Percentiles rank a stretch among this genome's conserved stretches.
Conservation (phyloP, 306 rosid genomes). For the Hippophae tibetana region DNA sequence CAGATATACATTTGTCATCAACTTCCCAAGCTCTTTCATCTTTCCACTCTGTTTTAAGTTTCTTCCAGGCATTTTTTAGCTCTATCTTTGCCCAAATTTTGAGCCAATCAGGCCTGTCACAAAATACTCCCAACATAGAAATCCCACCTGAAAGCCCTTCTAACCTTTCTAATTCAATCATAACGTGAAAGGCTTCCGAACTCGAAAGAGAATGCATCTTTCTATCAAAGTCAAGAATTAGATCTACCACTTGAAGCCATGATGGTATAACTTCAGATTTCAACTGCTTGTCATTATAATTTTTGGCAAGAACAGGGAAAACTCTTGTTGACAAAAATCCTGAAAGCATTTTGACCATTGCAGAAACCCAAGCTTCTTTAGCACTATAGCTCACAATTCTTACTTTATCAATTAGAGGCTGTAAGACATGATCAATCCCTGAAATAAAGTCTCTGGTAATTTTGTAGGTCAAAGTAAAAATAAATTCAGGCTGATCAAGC, state of each 20-base stretch:
- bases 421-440: slow-evolving; percentile 69
- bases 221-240: slow-evolving; percentile 43
- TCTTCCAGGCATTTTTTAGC: slow-evolving; percentile 58
- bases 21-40: slow-evolving; percentile 49
- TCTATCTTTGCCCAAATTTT: slow-evolving; percentile 76
- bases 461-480: slow-evolving; percentile 54
- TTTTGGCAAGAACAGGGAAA: slow-evolving; percentile 44
- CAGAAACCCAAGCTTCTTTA: slow-evolving; percentile 69
- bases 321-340: slow-evolving; percentile 45
- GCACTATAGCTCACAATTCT: slow-evolving; percentile 61
- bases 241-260: slow-evolving; percentile 69
- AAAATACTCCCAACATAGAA: slow-evolving; percentile 49
- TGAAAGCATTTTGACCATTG: slow-evolving; percentile 59
- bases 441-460: slow-evolving; percentile 44
- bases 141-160: slow-evolving; percentile 36
- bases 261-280: slow-evolving; percentile 37
- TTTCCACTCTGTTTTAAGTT: slow-evolving; percentile 41
- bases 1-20: slow-evolving; percentile 20
- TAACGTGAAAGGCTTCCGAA: slow-evolving; percentile 33
- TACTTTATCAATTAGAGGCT: slow-evolving; percentile 67
- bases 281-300: slow-evolving; percentile 34
- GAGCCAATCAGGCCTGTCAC: slow-evolving; percentile 56
- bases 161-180: slow-evolving; percentile 34
- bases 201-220: slow-evolving; percentile 50
- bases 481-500: slow-evolving; percentile 65